Evolutionary conservation across 78 protist genomes (phyloP).

Genomic region (Paratrimastix pyriformis): DNA sequence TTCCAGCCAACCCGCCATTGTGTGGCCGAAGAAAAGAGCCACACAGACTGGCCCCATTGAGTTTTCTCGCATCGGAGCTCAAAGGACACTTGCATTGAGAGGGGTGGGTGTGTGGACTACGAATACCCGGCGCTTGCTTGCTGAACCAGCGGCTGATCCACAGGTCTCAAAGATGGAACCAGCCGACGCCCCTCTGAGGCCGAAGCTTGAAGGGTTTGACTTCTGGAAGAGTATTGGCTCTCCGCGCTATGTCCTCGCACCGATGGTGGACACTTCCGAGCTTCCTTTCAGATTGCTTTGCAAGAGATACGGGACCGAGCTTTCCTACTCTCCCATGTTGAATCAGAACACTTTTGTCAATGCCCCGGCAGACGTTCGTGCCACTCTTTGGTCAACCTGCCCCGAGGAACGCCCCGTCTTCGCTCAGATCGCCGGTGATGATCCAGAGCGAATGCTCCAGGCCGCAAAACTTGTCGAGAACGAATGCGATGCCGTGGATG

Average conservation of each 20-base stretch:
- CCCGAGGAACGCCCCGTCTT: constrained; percentile 59
- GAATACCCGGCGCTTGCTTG: no score
- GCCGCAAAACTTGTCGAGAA: constrained; percentile 44
- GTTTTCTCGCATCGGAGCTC: no score
- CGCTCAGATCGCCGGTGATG: constrained; percentile 60
- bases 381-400: background rate
- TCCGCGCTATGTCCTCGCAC: constrained; percentile 45
- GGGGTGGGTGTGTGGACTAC: no score
- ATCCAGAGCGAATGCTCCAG: constrained; percentile 49
- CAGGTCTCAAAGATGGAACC: no score
- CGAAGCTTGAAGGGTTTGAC: no score
- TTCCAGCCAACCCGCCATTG: no score
- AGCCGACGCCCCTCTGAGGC: no score
- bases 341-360: background rate
- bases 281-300: constrained; percentile 56
- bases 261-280: constrained; percentile 69
- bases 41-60: no score
- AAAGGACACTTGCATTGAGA: no score
- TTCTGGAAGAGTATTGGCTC: background rate
- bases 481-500: constrained; percentile 35
- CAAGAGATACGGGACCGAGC: constrained; percentile 41
- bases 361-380: background rate
- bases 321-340: constrained; percentile 67
- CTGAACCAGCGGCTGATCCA: no score
- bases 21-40: no score